Base-by-base conservation (phyloP, 225 moss, liverwort and hornwort species). In the Polytrichum formosum region DNA sequence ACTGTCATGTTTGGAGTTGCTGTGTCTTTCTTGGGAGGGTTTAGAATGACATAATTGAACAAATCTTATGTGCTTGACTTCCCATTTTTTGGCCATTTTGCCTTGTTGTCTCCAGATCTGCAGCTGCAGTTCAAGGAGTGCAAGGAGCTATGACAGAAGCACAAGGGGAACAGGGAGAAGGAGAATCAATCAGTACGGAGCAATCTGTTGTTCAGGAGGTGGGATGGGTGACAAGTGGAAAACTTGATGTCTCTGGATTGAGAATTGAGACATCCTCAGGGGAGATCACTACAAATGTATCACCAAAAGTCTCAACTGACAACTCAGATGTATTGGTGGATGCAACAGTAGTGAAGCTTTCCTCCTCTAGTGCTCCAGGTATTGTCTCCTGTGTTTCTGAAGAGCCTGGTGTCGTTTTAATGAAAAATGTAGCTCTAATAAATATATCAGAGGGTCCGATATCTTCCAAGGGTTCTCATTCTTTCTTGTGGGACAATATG, bases 81-180 rank as follows among this genome's bases (percentile, higher is more conserved):
- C 4, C 3, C 10, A 46, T 46, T 46, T 31, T 46, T 2, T 35
- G 35, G 46, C 13, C 3, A 46, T 46, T 46, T 46, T 16, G 13
- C 13, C 58, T 22, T 18, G 2, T 6, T 63, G 20, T 27, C 58
- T 29, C 68, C 82, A 94, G 94, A 72, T 81, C 91, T 80, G 91
- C 84, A 61, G 84, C 88, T 67, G 94, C 91, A 62, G 70, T 90
- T 22, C 84, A 90, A 81, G 88, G 74, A 64, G 83, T 82, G 28
- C 84, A 82, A 68, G 76, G 78, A 71, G 75, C 80, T 17, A 76
- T 77, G 69, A 71, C 67, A 18, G 79, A 85, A 68, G 28, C 55
- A 1, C 76, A 73, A 37, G 73, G 74, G 64, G 89, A 84, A 29
- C 53, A 59, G 18, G 31, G 28, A 65, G 80, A 74, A 61, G 79